phyloP scores from a whole-genome alignment of 2,329 filamentous ascomycete genomes.

The Colletotrichum neosansevieriae region DNA sequence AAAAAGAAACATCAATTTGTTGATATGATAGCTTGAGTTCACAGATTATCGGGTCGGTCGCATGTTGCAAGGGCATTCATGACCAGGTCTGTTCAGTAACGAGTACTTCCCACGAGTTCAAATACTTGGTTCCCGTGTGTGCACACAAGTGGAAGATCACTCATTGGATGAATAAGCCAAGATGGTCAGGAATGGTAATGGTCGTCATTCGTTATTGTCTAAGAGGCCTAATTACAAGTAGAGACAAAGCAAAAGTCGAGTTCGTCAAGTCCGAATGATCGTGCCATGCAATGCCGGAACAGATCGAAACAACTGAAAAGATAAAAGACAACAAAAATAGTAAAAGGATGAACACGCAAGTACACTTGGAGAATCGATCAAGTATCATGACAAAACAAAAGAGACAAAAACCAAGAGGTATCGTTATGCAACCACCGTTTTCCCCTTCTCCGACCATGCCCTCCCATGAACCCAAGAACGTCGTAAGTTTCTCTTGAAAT shows the following conservation, averaged over 20 bases:
- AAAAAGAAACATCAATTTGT: not conserved
- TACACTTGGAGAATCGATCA: no score
- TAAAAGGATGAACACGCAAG: no score
- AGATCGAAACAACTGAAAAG: not conserved
- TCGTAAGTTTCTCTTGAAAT: conserved; percentile 32
- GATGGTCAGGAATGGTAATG: not conserved
- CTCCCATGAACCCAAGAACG: conserved; percentile 7
- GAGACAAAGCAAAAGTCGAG: not conserved
- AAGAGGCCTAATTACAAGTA: not conserved
- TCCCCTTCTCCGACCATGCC: conserved; percentile 17
- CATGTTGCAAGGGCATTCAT: not conserved
- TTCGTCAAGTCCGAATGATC: no score
- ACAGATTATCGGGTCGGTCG: not conserved
- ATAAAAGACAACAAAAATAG: not conserved
- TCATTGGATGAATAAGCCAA: not conserved
- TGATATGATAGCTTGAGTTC: not conserved
- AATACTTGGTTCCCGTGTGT: no score
- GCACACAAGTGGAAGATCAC: no score
- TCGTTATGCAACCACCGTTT: conserved; percentile 27
- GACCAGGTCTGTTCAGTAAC: not conserved
- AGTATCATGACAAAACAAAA: not conserved
- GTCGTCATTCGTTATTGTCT: conserved; percentile 23
- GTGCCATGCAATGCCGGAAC: no score
- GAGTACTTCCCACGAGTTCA: no score
- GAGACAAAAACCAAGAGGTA: conserved; percentile 25